Percentiles rank a stretch among this genome's conserved stretches.
Conservation (phyloP, 148 eudicot genomes). For the Beta vulgaris region DNA sequence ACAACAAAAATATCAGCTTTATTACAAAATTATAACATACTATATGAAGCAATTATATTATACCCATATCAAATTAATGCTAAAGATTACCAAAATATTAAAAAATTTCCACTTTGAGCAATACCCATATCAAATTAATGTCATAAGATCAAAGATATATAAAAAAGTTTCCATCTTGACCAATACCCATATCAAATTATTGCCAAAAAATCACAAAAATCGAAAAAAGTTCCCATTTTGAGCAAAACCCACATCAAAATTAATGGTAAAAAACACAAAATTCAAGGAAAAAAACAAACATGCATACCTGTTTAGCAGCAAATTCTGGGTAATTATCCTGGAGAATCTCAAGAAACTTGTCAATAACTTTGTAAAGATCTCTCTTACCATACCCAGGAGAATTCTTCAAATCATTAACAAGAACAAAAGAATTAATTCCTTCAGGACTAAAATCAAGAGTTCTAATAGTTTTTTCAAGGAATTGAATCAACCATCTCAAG, state of each 20-base stretch:
- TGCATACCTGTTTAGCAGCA: slow-evolving; percentile 73
- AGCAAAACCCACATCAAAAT: slow-evolving; percentile 17
- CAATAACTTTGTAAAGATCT: slow-evolving; percentile 55
- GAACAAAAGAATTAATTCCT: slow-evolving; percentile 56
- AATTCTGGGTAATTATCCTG: slow-evolving; percentile 85
- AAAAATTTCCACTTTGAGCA: slow-evolving; percentile 7
- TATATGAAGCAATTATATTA: no score
- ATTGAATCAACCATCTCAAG: slow-evolving; percentile 52
- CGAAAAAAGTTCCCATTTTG: background rate
- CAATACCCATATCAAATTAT: background rate
- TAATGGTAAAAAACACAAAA: background rate
- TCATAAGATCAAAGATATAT: background rate
- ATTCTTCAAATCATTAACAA: slow-evolving; percentile 65
- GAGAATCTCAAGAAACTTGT: slow-evolving; percentile 51
- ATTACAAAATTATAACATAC: background rate
- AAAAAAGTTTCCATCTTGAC: slow-evolving; percentile 8
- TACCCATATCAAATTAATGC: no score
- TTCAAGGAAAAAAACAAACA: background rate
- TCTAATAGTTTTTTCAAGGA: slow-evolving; percentile 59
- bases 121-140: slow-evolving; percentile 7
- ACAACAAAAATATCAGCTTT: background rate
- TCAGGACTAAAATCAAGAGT: slow-evolving; percentile 64
- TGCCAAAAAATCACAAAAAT: background rate
- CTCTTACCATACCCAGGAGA: slow-evolving; percentile 66
- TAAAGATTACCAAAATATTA: no score